These are phyloP conservation scores for Gigaspora rosea DNA, from an alignment of 192 early-diverging fungal genomes.

Conservation along the genomic window DNA sequence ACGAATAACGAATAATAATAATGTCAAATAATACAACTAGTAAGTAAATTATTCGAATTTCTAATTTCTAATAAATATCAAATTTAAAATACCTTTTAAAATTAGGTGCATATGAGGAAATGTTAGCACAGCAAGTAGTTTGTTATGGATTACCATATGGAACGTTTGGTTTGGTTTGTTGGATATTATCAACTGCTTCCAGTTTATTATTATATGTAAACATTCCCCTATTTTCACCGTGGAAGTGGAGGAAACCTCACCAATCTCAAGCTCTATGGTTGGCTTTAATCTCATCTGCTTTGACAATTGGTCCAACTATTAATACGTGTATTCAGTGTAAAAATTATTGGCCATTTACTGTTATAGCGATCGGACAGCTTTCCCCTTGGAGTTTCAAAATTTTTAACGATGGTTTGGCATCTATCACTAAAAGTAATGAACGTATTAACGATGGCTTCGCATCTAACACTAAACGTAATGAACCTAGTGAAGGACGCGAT, in stretches of 20 bases:
- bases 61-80: no score
- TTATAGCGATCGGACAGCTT: constrained; percentile 20
- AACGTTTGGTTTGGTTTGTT: constrained; percentile 18
- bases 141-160: constrained; percentile 34
- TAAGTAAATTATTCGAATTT: no score
- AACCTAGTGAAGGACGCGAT: no score
- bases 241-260: neutral
- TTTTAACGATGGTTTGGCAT: constrained; percentile 17
- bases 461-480: no score
- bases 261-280: neutral
- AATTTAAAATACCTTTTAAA: no score
- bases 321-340: neutral
- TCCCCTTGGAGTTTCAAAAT: constrained; percentile 30
- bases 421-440: neutral
- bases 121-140: neutral
- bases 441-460: neutral
- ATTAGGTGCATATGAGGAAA: no score
- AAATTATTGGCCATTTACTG: neutral
- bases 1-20: no score
- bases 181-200: neutral
- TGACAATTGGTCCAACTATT: constrained; percentile 10
- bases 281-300: neutral
- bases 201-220: neutral
- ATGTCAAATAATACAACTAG: no score
- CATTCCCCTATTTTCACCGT: constrained; percentile 1